Conservation (phyloP, 306 rosid genomes). For the Inga leiocalycina region DNA sequence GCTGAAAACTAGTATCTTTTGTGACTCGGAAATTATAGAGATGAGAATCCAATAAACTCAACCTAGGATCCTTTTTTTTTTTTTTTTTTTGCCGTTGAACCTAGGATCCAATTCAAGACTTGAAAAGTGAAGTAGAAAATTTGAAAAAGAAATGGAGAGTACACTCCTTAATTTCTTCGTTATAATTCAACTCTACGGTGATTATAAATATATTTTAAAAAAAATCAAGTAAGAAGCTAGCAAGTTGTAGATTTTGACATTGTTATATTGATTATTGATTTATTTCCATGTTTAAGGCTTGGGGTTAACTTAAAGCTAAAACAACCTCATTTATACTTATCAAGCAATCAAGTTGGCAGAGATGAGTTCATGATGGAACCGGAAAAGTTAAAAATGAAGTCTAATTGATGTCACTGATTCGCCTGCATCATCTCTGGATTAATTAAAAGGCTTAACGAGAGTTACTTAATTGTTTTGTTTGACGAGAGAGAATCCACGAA, state of each 20-base stretch:
- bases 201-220: too few relatives aligned
- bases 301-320: neutral
- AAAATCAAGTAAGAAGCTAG: too few relatives aligned
- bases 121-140: neutral
- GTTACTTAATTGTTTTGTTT: constrained; percentile 34
- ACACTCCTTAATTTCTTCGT: too few relatives aligned
- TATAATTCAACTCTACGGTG: too few relatives aligned
- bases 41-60: neutral
- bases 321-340: neutral
- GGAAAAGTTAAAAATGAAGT: constrained; percentile 2
- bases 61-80: neutral
- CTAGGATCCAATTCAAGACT: neutral
- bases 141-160: neutral
- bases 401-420: constrained; percentile 41
- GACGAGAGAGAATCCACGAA: constrained; percentile 30
- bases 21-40: neutral
- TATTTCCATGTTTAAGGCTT: neutral
- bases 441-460: constrained; percentile 16
- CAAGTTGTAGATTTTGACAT: too few relatives aligned
- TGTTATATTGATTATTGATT: too few relatives aligned
- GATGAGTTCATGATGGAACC: neutral
- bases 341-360: neutral
- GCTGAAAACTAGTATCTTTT: neutral
- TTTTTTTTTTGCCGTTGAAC: too few relatives aligned
- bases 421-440: neutral